These are phyloP conservation scores for Cutaneotrichosporon sp. DNA, from an alignment of 1,284 basidiomycete species.

Conservation along the genomic window DNA sequence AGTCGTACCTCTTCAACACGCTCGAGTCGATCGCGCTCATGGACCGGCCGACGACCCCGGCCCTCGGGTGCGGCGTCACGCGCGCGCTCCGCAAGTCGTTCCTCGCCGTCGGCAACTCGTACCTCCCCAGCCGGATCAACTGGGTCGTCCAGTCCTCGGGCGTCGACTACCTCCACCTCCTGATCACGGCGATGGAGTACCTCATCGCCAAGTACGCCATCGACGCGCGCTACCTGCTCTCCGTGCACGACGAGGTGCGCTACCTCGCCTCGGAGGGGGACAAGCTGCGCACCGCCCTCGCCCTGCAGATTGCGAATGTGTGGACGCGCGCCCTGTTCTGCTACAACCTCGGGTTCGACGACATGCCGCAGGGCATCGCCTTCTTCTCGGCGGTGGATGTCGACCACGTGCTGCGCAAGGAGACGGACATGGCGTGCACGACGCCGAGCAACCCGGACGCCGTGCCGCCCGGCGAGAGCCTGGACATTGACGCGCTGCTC, in stretches of 20 bases:
- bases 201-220: constrained; percentile 80
- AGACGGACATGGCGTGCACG: constrained; percentile 92
- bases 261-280: constrained; percentile 91
- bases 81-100: constrained; percentile 86
- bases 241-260: constrained; percentile 95
- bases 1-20: constrained; percentile 99
- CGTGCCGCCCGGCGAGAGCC: constrained; percentile 80
- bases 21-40: constrained; percentile 92
- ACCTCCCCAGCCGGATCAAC: constrained; percentile 95
- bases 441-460: constrained; percentile 87
- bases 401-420: constrained; percentile 89
- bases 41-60: constrained; percentile 83
- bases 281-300: constrained; percentile 83
- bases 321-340: constrained; percentile 95
- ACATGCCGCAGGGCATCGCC: constrained; percentile 88
- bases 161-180: constrained; percentile 95
- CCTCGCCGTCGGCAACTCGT: constrained; percentile 68
- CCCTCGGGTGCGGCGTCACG: constrained; percentile 91
- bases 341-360: constrained; percentile 90
- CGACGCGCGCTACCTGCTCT: constrained; percentile 89
- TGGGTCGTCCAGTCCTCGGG: constrained; percentile 99
- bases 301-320: constrained; percentile 91
- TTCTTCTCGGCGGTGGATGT: constrained; percentile 98
- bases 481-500: constrained; percentile 72
- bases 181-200: constrained; percentile 94